Conservation (phyloP, 371 early-diverging fungal genomes). For the Nematocida parisii region DNA sequence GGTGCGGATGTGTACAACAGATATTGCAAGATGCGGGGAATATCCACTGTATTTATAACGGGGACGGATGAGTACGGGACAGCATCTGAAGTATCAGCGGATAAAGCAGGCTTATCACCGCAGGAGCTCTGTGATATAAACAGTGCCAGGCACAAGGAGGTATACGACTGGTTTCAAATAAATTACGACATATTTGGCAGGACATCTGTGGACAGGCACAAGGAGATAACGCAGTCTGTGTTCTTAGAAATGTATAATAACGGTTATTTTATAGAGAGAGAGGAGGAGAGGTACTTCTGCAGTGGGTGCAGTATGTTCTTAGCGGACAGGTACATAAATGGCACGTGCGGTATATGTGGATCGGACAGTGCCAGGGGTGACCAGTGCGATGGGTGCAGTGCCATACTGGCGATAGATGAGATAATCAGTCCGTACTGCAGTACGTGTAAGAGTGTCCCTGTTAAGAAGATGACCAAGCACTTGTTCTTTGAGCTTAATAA, state of each 20-base stretch:
- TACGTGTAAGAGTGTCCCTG: slow-evolving; percentile 74
- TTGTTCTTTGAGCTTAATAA: slow-evolving; percentile 82
- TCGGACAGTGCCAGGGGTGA: slow-evolving; percentile 86
- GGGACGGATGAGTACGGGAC: slow-evolving; percentile 99
- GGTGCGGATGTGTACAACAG: slow-evolving; percentile 94
- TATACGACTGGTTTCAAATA: slow-evolving; percentile 91
- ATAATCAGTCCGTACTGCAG: slow-evolving; percentile 89
- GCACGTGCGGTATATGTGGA: slow-evolving; percentile 82
- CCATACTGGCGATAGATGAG: slow-evolving; percentile 83
- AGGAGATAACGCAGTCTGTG: slow-evolving; percentile 83
- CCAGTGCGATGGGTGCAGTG: slow-evolving; percentile 96
- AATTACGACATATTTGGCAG: slow-evolving; percentile 94
- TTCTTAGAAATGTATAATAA: slow-evolving; percentile 78
- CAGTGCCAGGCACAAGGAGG: slow-evolving; percentile 77
- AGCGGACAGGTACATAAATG: slow-evolving; percentile 96
- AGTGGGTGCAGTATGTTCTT: slow-evolving; percentile 84
- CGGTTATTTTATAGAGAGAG: slow-evolving; percentile 75
- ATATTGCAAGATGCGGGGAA: slow-evolving; percentile 82
- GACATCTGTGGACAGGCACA: slow-evolving; percentile 83
- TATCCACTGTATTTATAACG: slow-evolving; percentile 85
- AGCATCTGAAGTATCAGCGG: slow-evolving; percentile 96
- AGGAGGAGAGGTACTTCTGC: slow-evolving; percentile 84
- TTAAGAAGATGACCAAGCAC: slow-evolving; percentile 80
- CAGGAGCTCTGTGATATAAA: slow-evolving; percentile 92
- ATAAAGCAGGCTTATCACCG: slow-evolving; percentile 72